Percentiles rank a stretch among this genome's conserved stretches.
phyloP scores from a whole-genome alignment of 192 early-diverging fungal genomes.

The Kickxella alabastrina region DNA sequence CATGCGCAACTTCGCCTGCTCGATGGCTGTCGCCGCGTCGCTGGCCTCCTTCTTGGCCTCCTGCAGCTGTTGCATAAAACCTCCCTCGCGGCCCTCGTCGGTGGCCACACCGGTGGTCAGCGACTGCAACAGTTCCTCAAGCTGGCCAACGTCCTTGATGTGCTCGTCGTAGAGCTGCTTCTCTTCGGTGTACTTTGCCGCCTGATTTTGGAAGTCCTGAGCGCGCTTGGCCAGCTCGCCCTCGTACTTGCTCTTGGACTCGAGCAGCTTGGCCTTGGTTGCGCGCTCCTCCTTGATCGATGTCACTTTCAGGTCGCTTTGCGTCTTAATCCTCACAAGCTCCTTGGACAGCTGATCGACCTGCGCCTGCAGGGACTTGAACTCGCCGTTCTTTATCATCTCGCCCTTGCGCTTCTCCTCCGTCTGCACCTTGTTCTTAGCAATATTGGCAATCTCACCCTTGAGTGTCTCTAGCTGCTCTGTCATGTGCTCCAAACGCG shows the following conservation, averaged over 20 bases:
- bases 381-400: constrained; percentile 60
- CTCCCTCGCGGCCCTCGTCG: constrained; percentile 88
- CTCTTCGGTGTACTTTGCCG: constrained; percentile 29
- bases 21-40: constrained; percentile 62
- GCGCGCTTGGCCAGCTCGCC: constrained; percentile 31
- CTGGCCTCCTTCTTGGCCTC: constrained; percentile 63
- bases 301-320: constrained; percentile 73
- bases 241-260: constrained; percentile 30
- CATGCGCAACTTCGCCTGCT: constrained; percentile 81
- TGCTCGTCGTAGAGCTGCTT: constrained; percentile 47
- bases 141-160: constrained; percentile 36
- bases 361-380: constrained; percentile 63
- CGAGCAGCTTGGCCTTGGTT: constrained; percentile 22
- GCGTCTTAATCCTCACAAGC: constrained; percentile 78
- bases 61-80: constrained; percentile 95
- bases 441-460: constrained; percentile 62
- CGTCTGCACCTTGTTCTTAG: constrained; percentile 54
- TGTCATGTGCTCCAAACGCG: constrained; percentile 34
- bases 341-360: constrained; percentile 77
- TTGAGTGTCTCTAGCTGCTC: constrained; percentile 54
- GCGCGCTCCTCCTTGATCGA: constrained; percentile 74
- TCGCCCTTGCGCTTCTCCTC: constrained; percentile 51
- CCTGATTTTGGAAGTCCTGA: constrained; percentile 19
- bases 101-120: constrained; percentile 90
- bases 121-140: constrained; percentile 85